Evolutionary conservation across 176 grass and related monocot genomes (phyloP).

Genomic region (Themeda triandra): DNA sequence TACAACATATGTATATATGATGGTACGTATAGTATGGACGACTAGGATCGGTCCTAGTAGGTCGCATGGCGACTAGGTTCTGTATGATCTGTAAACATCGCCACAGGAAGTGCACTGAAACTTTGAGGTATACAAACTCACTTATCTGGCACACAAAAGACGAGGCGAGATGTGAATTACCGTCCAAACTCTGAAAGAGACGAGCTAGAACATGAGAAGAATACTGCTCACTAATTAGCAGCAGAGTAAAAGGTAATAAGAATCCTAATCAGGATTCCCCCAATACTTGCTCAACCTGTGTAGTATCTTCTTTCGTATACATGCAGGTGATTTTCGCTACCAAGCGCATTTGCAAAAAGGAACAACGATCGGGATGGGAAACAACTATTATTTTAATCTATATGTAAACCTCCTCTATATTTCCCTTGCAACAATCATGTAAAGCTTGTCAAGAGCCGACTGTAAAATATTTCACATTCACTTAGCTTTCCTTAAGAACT

Average conservation of each 20-base stretch:
- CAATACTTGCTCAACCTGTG: not conserved
- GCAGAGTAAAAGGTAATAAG: not conserved
- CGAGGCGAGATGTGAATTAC: not conserved
- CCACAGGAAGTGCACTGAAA: not conserved
- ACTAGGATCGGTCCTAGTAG: too few relatives aligned
- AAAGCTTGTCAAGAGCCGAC: slow-evolving; percentile 16
- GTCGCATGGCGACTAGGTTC: not conserved
- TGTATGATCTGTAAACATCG: not conserved
- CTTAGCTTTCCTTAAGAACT: slow-evolving; percentile 36
- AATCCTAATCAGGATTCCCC: not conserved
- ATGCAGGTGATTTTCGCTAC: not conserved
- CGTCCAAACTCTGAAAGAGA: not conserved
- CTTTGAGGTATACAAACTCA: not conserved
- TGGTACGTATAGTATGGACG: too few relatives aligned
- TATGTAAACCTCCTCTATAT: slow-evolving; percentile 11
- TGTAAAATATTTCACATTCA: slow-evolving; percentile 37
- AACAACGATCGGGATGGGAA: not conserved
- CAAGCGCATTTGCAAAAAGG: not conserved
- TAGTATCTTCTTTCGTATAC: slow-evolving; percentile 28
- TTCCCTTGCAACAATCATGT: slow-evolving; percentile 8
- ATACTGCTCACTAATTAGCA: not conserved
- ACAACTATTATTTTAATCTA: slow-evolving; percentile 4
- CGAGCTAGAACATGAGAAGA: not conserved
- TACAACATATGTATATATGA: too few relatives aligned
- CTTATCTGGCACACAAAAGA: not conserved